Conservation (phyloP, 2,329 filamentous ascomycete genomes). For the Geosmithia flava region DNA sequence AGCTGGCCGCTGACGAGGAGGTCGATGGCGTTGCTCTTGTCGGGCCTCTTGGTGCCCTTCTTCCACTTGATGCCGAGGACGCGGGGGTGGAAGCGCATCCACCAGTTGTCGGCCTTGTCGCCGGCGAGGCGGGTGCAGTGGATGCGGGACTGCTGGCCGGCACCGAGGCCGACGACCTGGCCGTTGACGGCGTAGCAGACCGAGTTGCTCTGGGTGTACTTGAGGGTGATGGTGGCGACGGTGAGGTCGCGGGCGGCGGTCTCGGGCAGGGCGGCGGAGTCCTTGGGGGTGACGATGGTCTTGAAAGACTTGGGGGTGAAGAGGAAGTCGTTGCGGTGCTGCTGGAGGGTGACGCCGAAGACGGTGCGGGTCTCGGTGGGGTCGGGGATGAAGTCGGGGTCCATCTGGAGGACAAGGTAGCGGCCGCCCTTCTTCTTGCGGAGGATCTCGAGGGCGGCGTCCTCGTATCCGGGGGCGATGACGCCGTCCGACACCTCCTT, state of each 20-base stretch:
- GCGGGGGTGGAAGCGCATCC: conserved; percentile 93
- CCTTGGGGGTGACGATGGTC: conserved; percentile 78
- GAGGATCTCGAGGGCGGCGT: conserved; percentile 78
- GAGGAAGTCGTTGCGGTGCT: conserved; percentile 84
- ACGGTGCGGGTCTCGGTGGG: conserved; percentile 77
- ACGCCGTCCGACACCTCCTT: conserved; percentile 97
- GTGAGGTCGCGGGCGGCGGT: conserved; percentile 79
- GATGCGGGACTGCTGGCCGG: conserved; percentile 93
- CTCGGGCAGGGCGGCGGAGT: conserved; percentile 59
- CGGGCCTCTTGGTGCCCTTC: conserved; percentile 89
- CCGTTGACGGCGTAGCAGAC: conserved; percentile 95
- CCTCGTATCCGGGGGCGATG: conserved; percentile 77
- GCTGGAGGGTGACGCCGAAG: conserved; percentile 77
- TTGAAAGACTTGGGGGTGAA: conserved; percentile 79
- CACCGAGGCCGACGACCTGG: conserved; percentile 86
- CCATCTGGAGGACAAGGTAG: conserved; percentile 93
- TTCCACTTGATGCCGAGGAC: conserved; percentile 89
- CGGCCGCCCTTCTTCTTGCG: conserved; percentile 98
- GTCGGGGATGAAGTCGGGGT: conserved; percentile 70
- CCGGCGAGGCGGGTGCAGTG: conserved; percentile 96
- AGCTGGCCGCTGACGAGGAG: conserved; percentile 85
- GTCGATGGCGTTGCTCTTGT: conserved; percentile 98
- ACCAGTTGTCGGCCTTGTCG: conserved; percentile 99
- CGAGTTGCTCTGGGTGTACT: conserved; percentile 98
- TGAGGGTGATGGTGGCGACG: conserved; percentile 90